Conservation (phyloP, 176 grass and related monocot genomes). For the Aegilops sharonensis region DNA sequence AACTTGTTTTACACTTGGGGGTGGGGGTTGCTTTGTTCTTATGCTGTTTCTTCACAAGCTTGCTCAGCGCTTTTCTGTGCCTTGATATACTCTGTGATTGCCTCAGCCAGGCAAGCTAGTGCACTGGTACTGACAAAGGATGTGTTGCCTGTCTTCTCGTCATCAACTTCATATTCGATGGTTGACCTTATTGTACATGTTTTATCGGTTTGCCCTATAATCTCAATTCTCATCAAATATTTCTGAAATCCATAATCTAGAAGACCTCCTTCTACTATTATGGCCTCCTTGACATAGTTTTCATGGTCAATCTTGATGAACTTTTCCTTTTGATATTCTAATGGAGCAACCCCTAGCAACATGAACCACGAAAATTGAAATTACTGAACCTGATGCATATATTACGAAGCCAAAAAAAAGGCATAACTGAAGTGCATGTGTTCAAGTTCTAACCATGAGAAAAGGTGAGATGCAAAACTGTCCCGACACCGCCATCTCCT, state of each 20-base stretch:
- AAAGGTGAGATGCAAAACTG: slow-evolving; percentile 25
- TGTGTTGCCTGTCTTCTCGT: background rate
- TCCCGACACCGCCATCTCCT: slow-evolving; percentile 36
- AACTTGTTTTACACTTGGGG: too few species aligned
- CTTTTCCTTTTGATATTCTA: slow-evolving; percentile 1
- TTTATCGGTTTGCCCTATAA: background rate
- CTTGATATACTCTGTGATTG: slow-evolving; percentile 35
- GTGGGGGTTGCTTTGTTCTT: background rate
- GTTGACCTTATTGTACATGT: slow-evolving; percentile 32
- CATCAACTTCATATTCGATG: slow-evolving; percentile 34
- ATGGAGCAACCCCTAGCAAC: slow-evolving; percentile 9
- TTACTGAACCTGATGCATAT: background rate
- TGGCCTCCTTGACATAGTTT: slow-evolving; percentile 33
- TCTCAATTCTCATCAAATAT: slow-evolving; percentile 29
- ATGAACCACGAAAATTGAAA: background rate
- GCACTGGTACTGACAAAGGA: slow-evolving; percentile 10
- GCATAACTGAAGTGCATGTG: background rate
- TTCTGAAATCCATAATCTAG: slow-evolving; percentile 28
- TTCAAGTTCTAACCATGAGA: slow-evolving; percentile 29
- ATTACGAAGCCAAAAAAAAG: background rate
- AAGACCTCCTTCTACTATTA: slow-evolving; percentile 29
- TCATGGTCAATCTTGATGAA: slow-evolving; percentile 37
- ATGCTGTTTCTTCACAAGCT: background rate
- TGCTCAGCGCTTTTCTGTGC: slow-evolving; percentile 7
- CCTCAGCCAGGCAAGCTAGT: slow-evolving; percentile 28